Base-by-base conservation (phyloP, 441 rosid species). In the Euphorbia celastroides region DNA sequence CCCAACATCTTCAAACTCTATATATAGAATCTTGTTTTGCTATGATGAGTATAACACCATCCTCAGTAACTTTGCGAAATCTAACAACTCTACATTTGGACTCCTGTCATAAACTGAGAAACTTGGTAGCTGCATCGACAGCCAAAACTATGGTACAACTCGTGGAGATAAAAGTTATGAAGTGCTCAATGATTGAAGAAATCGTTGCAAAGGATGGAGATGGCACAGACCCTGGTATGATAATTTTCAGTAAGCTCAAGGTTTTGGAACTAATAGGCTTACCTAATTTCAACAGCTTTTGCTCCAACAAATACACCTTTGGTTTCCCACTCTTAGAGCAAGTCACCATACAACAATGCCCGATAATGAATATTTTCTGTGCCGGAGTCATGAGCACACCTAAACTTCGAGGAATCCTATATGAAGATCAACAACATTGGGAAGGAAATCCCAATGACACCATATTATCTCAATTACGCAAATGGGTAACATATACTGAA, bases 141-240 rank as follows among this genome's bases (percentile, higher is more conserved):
- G 6, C 20, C 14, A 63, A 63, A 48, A 30, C 67, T 28, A 46
- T 63, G 57, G 67, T 63, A 27, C 27, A 31, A 12, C 58, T 71
- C 10, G 26, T 16, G 6, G 44, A 41, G 44, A 41, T 41, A 14
- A 41, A 0, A 14, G 5, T 51, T 5, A 0, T 0, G 14, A 0
- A 0, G n/a, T 65, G 74, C 23, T 0, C 12, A 0, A 58, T 11
- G 30, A 7, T 65, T n/a, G 31, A 22, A 4, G 55, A 71, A 62
- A 41, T 57, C 3, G 63, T 61, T 17, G 44, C 44, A 41, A 41
- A 41, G 44, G 44, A 41, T 41, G 44, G 44, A 41, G 44, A 41
- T 41, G 44, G 5, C 3, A 41, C 12, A 1, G 44, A 41, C 12
- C 5, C 7, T 9, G 44, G 12, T 41, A 14, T 41, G 44, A 41